Base-by-base conservation (phyloP, 2,329 filamentous ascomycete genomes). In the Sclerotinia subarctica region DNA sequence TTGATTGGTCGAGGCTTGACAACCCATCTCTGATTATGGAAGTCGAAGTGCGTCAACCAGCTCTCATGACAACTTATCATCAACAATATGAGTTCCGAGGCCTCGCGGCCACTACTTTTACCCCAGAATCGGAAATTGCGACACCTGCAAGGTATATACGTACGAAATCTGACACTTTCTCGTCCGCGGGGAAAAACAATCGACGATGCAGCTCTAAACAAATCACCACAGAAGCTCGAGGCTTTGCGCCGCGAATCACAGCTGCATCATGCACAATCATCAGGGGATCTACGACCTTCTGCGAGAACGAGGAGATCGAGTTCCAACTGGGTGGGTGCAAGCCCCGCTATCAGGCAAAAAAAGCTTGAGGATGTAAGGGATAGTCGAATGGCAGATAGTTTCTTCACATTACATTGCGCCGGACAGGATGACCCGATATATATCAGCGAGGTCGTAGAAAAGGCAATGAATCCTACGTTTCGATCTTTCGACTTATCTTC, bases 381-480 rank as follows among this genome's bases (percentile, higher is more conserved):
- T 64, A 86, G 84, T 73, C 85, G 87, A 64, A 88, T 95, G 79
- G 92, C 90, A n/a, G 91, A 97, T 79, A 88, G 90, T 21, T 97
- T 96, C 83, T 95, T 96, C 78, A 91, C 92, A 3, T 77, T 97
- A 64, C 94, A 97, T 78, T 86, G 89, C 57, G 81, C 86, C 1
- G 85, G 81, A 4, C 79, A 87, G 64, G 79, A 84, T 58, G 89
- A 92, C 21, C 93, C 94, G 0, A 81, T 97, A n/a, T 97, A 97
- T 78, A 86, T 97, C 74, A 97, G 93, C 76, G 94, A 98, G 79
- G 83, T 90, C 29, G 86, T 89, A 38, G 86, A 90, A 73, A 88
- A 88, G 75, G 88, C 91, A n/a, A 93, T 93, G 85, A 97, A 97
- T 78, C 95, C 95, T 71, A 93, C 90, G 74, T 98, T 97, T 77